A percentile compares a stretch with the other conserved stretches of the same genome.
These are phyloP conservation scores for Dactylonectria estremocensis DNA, from an alignment of 2,329 filamentous ascomycete species.

Conservation along the genomic window DNA sequence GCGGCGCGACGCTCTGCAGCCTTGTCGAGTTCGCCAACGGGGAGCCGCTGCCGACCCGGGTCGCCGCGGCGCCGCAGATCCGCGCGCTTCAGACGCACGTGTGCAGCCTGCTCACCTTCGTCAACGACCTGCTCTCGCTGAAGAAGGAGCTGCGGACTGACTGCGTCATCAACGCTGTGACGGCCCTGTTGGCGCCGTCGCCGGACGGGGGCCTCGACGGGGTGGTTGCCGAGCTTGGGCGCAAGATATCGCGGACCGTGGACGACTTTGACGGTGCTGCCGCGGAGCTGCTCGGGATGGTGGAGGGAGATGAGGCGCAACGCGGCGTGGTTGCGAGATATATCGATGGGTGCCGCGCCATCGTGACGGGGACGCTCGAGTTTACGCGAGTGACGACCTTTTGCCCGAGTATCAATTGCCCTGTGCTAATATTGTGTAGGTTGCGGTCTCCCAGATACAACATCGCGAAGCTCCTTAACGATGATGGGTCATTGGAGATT, in stretches of 20 bases:
- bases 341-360: slow-evolving; percentile 49
- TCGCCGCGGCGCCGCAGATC: slow-evolving; percentile 25
- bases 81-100: slow-evolving; percentile 45
- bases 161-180: slow-evolving; percentile 51
- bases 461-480: slow-evolving; percentile 47
- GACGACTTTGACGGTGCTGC: slow-evolving; percentile 44
- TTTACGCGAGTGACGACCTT: slow-evolving; percentile 50
- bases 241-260: slow-evolving; percentile 43
- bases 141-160: slow-evolving; percentile 51
- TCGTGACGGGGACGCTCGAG: slow-evolving; percentile 52
- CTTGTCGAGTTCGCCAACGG: slow-evolving; percentile 47
- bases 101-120: slow-evolving; percentile 43
- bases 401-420: not conserved
- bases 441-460: slow-evolving; percentile 53
- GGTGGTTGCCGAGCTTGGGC: slow-evolving; percentile 42
- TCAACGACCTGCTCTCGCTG: slow-evolving; percentile 53
- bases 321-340: slow-evolving; percentile 40
- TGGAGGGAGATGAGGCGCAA: slow-evolving; percentile 28
- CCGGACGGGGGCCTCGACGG: slow-evolving; percentile 41
- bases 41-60: slow-evolving; percentile 25
- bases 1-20: slow-evolving; percentile 44
- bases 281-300: slow-evolving; percentile 27
- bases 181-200: slow-evolving; percentile 43
- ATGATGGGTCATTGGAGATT: slow-evolving; percentile 54
- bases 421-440: slow-evolving; percentile 42